phyloP scores from a whole-genome alignment of 208 protist genomes.

The Wallacemonas rigidus region DNA sequence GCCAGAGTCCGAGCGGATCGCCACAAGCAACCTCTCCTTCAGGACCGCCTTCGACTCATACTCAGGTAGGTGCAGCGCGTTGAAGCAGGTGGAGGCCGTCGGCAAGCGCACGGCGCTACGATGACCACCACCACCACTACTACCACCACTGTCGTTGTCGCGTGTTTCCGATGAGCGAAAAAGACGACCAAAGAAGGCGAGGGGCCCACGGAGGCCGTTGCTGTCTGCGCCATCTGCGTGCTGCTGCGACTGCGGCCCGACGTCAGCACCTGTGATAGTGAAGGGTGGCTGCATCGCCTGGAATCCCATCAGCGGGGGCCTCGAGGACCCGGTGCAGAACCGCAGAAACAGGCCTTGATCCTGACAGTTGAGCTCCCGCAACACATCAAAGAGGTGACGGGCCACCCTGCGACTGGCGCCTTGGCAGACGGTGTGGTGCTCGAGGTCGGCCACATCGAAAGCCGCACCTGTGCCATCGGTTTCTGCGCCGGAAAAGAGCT shows the following conservation, averaged over 20 bases:
- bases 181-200: neutral
- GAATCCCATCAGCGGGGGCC: constrained; percentile 60
- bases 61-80: constrained; percentile 58
- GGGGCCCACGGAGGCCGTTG: neutral
- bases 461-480: neutral
- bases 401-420: constrained; percentile 25
- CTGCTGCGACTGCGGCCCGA: constrained; percentile 3
- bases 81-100: constrained; percentile 54
- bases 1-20: constrained; percentile 20
- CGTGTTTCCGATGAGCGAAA: neutral
- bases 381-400: constrained; percentile 37
- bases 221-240: neutral
- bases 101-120: constrained; percentile 30
- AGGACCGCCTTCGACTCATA: constrained; percentile 23
- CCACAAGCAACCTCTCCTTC: constrained; percentile 32
- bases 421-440: constrained; percentile 36
- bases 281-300: constrained; percentile 40
- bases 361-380: constrained; percentile 24
- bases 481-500: constrained; percentile 32
- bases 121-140: neutral
- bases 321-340: constrained; percentile 37
- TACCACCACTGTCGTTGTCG: neutral
- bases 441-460: constrained; percentile 52
- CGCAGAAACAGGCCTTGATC: constrained; percentile 28
- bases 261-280: constrained; percentile 29